Conservation (phyloP, 441 rosid species). For the Corymbia citriodora region DNA sequence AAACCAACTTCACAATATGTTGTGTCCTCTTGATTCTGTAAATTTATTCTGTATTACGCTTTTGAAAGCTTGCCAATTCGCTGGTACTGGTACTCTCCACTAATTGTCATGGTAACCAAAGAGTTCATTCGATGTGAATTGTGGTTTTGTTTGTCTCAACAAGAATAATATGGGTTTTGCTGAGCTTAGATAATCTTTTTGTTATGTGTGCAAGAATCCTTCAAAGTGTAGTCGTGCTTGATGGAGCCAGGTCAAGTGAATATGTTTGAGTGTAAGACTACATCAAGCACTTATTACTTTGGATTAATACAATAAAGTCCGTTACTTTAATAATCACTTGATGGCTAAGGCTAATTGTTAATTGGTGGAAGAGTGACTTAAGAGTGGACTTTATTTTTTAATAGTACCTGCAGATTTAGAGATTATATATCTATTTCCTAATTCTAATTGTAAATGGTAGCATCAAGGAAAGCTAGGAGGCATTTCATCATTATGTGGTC, state of each 20-base stretch:
- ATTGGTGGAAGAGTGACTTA: background rate
- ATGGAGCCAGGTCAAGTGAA: background rate
- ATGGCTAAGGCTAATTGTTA: background rate
- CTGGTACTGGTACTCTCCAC: background rate
- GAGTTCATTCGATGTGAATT: background rate
- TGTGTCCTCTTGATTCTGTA: background rate
- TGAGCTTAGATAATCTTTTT: background rate
- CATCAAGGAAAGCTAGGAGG: background rate
- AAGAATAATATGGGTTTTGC: background rate
- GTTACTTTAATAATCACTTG: background rate
- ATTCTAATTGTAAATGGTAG: background rate
- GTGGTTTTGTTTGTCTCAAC: background rate
- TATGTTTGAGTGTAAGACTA: background rate
- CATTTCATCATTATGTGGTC: background rate
- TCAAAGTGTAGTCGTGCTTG: background rate
- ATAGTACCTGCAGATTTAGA: too few relatives aligned
- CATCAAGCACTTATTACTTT: background rate
- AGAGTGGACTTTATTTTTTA: too few relatives aligned
- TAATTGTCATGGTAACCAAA: background rate
- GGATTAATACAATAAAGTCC: background rate
- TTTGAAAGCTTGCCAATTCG: background rate
- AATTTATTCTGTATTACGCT: background rate
- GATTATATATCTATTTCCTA: too few relatives aligned
- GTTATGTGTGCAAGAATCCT: background rate
- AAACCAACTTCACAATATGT: background rate